Evolutionary conservation across 208 protist species (phyloP), one percentile per base, ranked within the genome.

Genomic region (Wallacemonas sp.): DNA sequence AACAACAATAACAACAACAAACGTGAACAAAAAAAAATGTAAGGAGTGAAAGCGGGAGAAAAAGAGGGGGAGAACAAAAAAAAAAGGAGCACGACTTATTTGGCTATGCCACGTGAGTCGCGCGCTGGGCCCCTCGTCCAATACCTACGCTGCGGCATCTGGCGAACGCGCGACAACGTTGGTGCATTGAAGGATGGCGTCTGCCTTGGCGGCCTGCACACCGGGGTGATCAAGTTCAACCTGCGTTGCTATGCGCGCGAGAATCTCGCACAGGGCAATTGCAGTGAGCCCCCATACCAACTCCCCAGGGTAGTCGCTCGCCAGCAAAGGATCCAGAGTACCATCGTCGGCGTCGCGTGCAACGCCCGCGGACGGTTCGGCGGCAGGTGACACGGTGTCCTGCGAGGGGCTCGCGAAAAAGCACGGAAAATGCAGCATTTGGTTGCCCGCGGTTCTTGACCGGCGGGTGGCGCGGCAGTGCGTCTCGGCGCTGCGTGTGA

Each of bases 211-310:
- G 1, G 26, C 38, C 1, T 29, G 29, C n/a, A 61, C 57, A 12
- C 14, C 16, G 29, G 63, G 67, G 38, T 80, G 59, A 20, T 46
- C 61, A 31, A 31, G 42, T 50, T 70, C 67, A 2, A 90, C 32
- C 50, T 20, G 76, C 23, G 48, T 59, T 3, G 84, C 77, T 8
- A 96, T 28, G 26, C 87, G 77, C 3, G 78, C 76, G 32, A 93
- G 59, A 4, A 96, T 65, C 67, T 96, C 87, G 59, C 80, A 86
- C 14, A 82, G 67, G 48, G 91, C 75, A 70, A 92, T 87, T 28
- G 78, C 76, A 0, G 91, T 96, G 31, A 96, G 65, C 1, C 88
- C 91, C 87, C 88, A 96, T 10, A 96, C 91, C 1, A 94, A 57
- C 74, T 92, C 82, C 22, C 87, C 88, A 28, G 86, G 86, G 63